Conservation (phyloP, 78 protist species). For the Pirum gemmata region DNA sequence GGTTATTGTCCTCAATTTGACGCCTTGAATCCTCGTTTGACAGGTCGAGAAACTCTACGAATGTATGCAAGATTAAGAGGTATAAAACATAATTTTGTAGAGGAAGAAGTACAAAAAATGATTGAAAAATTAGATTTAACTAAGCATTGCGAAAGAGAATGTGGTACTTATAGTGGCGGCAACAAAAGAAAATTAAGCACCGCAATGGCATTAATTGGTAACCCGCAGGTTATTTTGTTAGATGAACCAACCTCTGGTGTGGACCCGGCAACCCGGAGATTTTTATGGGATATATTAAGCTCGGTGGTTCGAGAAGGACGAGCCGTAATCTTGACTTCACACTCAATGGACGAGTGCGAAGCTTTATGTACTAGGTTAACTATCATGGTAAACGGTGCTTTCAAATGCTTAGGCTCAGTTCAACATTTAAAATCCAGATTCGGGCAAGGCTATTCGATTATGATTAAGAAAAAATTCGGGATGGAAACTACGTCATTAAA, state of each 20-base stretch:
- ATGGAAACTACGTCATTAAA: not conserved
- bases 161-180: constrained; percentile 64
- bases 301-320: not conserved
- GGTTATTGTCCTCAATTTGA: constrained; percentile 75
- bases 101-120: too few relatives aligned
- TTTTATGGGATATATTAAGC: too few relatives aligned
- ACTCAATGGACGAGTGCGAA: constrained; percentile 68
- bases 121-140: constrained; percentile 7
- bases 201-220: constrained; percentile 59
- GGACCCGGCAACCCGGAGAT: constrained; percentile 64
- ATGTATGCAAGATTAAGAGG: constrained; percentile 73
- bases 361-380: constrained; percentile 56
- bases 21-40: constrained; percentile 40
- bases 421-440: constrained; percentile 47
- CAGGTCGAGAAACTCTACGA: constrained; percentile 68
- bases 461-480: not conserved
- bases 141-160: not conserved
- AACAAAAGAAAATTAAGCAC: constrained; percentile 68
- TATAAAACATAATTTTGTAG: too few relatives aligned
- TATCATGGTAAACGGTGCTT: constrained; percentile 47
- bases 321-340: constrained; percentile 66
- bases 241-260: constrained; percentile 67
- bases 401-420: constrained; percentile 38
- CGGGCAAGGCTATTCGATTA: not conserved
- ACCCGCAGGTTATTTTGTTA: constrained; percentile 51